Conservation (phyloP, 208 protist genomes). For the Crithidia acanthocephali region DNA sequence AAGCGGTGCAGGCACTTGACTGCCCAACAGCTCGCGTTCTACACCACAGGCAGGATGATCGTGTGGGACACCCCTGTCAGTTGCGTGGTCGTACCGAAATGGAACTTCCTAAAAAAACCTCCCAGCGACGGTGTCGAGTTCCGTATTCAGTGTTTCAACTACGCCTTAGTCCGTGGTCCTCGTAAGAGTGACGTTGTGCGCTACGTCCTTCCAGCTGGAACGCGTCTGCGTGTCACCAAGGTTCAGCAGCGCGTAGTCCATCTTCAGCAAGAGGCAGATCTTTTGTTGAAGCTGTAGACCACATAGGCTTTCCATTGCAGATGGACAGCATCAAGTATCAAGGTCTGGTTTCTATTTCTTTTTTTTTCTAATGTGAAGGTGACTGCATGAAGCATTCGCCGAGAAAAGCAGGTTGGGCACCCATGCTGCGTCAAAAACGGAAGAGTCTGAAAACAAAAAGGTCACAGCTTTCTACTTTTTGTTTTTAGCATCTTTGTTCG, state of each 20-base stretch:
- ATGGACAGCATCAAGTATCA: background rate
- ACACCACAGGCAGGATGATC: background rate
- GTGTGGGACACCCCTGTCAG: background rate
- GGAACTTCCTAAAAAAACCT: background rate
- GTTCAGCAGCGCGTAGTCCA: background rate
- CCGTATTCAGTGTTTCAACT: background rate
- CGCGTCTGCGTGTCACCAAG: slow-evolving; percentile 4
- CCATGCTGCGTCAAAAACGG: too few species aligned
- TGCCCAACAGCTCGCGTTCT: background rate
- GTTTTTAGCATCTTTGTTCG: too few species aligned
- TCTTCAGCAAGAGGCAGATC: background rate
- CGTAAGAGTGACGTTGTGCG: background rate
- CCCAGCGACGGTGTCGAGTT: background rate
- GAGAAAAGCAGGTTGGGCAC: too few species aligned
- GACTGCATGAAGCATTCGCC: too few species aligned
- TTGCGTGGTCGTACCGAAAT: background rate
- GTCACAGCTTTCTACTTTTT: too few species aligned
- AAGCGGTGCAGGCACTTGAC: background rate
- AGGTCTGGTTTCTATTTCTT: too few species aligned
- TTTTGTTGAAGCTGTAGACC: background rate
- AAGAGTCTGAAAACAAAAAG: too few species aligned
- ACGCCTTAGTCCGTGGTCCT: background rate
- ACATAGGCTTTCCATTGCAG: background rate
- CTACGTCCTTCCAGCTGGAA: background rate
- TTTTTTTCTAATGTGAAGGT: too few species aligned